Conservation (phyloP, 257 asterid species). For the Leptodermis oblonga region DNA sequence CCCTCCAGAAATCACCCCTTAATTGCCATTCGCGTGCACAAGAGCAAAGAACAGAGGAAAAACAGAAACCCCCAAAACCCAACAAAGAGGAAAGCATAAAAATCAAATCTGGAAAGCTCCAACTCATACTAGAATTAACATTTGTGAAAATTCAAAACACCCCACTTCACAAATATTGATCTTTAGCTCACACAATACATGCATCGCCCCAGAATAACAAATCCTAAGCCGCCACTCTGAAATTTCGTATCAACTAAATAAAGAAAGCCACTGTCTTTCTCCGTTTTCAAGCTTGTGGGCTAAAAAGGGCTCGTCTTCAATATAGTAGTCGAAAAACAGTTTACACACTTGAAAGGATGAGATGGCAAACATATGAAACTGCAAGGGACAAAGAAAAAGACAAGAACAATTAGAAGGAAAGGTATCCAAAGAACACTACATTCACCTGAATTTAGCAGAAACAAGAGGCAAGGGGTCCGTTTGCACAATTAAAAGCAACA, state of each 20-base stretch:
- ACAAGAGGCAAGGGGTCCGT: conserved; percentile 65
- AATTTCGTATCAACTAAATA: conserved; percentile 1
- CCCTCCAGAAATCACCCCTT: conserved; percentile 7
- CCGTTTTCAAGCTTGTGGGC: conserved; percentile 17
- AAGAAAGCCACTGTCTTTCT: background rate
- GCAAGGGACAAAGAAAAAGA: conserved; percentile 19
- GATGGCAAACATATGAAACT: conserved; percentile 21
- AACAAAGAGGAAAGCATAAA: conserved; percentile 20
- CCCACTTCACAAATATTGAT: background rate
- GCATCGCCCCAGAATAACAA: background rate
- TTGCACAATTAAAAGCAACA: conserved; percentile 41
- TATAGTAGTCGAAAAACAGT: conserved; percentile 7
- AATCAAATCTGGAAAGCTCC: conserved; percentile 12
- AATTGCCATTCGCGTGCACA: background rate
- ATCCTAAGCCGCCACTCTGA: background rate
- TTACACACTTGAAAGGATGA: background rate
- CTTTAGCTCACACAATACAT: background rate
- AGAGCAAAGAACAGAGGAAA: conserved; percentile 11
- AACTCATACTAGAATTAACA: conserved; percentile 5
- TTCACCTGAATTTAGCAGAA: conserved; percentile 68
- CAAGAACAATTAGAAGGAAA: conserved; percentile 13
- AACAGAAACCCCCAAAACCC: conserved; percentile 24
- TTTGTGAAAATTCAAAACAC: background rate
- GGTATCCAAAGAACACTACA: conserved; percentile 22
- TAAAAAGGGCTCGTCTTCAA: conserved; percentile 19